Percentiles rank a stretch among this genome's conserved stretches.
phyloP scores from a whole-genome alignment of 257 asterid species.

The Linderniella brevidens region DNA sequence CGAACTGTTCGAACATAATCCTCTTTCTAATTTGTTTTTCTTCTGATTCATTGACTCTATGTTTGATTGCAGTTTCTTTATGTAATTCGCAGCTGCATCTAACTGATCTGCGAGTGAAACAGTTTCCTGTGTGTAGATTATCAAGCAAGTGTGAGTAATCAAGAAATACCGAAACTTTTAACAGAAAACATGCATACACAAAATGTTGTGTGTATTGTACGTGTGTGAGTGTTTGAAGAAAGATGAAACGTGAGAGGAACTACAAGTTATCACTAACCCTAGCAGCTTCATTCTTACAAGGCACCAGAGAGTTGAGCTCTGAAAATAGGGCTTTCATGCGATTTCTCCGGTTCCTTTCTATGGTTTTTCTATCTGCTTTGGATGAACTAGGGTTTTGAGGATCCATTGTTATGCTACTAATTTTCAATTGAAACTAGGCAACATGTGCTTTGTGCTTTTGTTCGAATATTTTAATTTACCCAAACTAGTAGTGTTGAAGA shows the following conservation, averaged over 20 bases:
- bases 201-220: too few species aligned
- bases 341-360: constrained; percentile 55
- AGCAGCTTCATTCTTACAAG: constrained; percentile 17
- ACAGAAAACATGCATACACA: too few species aligned
- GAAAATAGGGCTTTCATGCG: constrained; percentile 45
- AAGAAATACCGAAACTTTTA: too few species aligned
- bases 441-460: too few species aligned
- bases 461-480: too few species aligned
- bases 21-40: constrained; percentile 15
- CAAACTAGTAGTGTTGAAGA: too few species aligned
- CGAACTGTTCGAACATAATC: not conserved
- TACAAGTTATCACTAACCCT: constrained; percentile 20
- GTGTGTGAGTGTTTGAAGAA: too few species aligned
- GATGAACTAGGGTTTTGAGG: constrained; percentile 23
- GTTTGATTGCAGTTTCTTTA: constrained; percentile 27
- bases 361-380: constrained; percentile 45
- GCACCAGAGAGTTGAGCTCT: constrained; percentile 39
- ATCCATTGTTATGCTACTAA: constrained; percentile 12
- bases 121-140: constrained; percentile 22
- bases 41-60: constrained; percentile 47
- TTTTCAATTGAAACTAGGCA: too few species aligned
- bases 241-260: too few species aligned
- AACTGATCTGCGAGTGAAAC: constrained; percentile 43
- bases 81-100: constrained; percentile 42
- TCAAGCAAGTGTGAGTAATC: too few species aligned